These are phyloP conservation scores for Eremothecium coryli DNA, from an alignment of 1,139 yeast species.

Conservation along the genomic window DNA sequence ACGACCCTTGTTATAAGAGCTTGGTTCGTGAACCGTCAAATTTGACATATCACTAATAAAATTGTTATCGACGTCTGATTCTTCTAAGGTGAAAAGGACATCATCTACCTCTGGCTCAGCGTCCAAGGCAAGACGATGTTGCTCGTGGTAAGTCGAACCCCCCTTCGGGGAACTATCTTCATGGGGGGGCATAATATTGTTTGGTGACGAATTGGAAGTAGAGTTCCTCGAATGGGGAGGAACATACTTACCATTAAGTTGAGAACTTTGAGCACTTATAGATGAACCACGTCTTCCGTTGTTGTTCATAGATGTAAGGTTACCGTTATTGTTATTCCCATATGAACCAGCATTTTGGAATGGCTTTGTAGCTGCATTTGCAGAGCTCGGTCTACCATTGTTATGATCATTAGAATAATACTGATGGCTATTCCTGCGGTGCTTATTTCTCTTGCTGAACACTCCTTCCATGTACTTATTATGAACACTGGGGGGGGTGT, in stretches of 20 bases:
- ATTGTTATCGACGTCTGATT: slow-evolving; percentile 27
- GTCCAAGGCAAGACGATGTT: slow-evolving; percentile 15
- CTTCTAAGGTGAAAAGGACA: slow-evolving; percentile 38
- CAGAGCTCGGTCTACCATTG: slow-evolving; percentile 10
- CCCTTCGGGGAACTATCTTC: slow-evolving; percentile 11
- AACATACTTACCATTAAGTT: slow-evolving; percentile 45
- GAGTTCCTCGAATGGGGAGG: slow-evolving; percentile 56
- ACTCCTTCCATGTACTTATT: slow-evolving; percentile 66
- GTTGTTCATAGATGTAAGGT: slow-evolving; percentile 9
- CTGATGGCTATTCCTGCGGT: slow-evolving; percentile 13
- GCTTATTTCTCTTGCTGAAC: slow-evolving; percentile 35
- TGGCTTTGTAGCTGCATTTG: slow-evolving; percentile 1
- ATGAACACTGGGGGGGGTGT: slow-evolving; percentile 68
- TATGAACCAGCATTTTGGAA: slow-evolving; percentile 6
- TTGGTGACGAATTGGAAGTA: slow-evolving; percentile 18
- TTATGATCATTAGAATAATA: slow-evolving; percentile 12
- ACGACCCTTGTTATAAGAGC: neutral
- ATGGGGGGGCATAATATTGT: slow-evolving; percentile 23
- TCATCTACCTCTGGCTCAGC: slow-evolving; percentile 34
- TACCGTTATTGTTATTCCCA: slow-evolving; percentile 12
- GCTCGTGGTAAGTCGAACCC: slow-evolving; percentile 18
- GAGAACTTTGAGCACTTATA: slow-evolving; percentile 7
- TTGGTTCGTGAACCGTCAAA: slow-evolving; percentile 13
- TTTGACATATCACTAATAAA: slow-evolving; percentile 23
- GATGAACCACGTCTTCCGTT: slow-evolving; percentile 15